Evolutionary conservation across 73 alveolate genomes (phyloP).

Genomic region (Blepharisma stoltei): DNA sequence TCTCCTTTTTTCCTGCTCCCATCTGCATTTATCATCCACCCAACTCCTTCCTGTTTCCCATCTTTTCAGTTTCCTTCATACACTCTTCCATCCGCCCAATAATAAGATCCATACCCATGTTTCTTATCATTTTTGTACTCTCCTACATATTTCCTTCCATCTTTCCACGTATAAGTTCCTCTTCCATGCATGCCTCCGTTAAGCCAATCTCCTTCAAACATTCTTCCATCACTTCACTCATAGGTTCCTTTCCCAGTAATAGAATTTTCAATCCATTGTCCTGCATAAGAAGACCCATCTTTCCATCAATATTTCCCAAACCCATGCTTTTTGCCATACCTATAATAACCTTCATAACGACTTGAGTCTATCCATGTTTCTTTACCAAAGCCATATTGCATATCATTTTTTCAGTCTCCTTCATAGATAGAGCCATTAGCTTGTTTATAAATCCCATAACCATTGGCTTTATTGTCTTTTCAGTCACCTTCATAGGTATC

Average conservation of each 20-base stretch:
- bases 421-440: conserved; percentile 54
- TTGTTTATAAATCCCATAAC: conserved; percentile 42
- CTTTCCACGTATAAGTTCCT: neutral
- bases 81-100: too few species aligned
- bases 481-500: conserved; percentile 52
- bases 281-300: conserved; percentile 37
- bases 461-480: conserved; percentile 42
- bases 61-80: too few species aligned
- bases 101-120: too few species aligned
- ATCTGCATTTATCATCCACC: too few species aligned
- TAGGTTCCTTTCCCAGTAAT: conserved; percentile 31
- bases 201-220: conserved; percentile 49
- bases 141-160: too few species aligned
- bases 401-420: conserved; percentile 70
- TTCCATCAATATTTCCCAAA: conserved; percentile 31
- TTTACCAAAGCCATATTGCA: conserved; percentile 65
- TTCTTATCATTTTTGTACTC: too few species aligned
- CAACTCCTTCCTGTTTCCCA: too few species aligned
- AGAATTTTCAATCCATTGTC: conserved; percentile 34
- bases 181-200: conserved; percentile 36
- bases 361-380: conserved; percentile 60
- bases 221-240: conserved; percentile 32
- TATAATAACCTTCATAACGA: conserved; percentile 33
- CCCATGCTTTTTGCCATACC: conserved; percentile 37
- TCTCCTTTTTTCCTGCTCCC: too few species aligned